A percentile compares a stretch with the other conserved stretches of the same genome.
Evolutionary conservation across 768 basidiomycete species (phyloP).

Genomic region (Lentinula guzmanii): DNA sequence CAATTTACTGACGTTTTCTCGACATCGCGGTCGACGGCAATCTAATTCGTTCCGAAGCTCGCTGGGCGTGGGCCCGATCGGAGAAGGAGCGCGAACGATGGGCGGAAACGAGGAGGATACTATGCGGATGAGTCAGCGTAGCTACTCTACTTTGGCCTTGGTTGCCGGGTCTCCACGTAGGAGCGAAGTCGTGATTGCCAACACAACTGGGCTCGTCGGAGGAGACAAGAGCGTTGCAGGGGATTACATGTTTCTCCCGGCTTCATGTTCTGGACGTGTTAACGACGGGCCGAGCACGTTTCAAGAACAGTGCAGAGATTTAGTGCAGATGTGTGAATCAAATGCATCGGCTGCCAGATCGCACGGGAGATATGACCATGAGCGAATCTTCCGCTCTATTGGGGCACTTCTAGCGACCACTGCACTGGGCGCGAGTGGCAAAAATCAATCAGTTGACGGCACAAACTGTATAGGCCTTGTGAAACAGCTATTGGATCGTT

Average conservation of each 20-base stretch:
- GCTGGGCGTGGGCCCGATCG: neutral
- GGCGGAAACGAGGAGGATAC: conserved; percentile 29
- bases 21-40: conserved; percentile 19
- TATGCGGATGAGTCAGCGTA: conserved; percentile 30
- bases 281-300: neutral
- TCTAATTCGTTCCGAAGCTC: neutral
- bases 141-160: conserved; percentile 27
- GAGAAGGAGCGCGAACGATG: conserved; percentile 26
- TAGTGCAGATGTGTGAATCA: conserved; percentile 44
- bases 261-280: neutral
- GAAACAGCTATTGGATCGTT: conserved; percentile 32
- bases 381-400: conserved; percentile 58
- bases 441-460: neutral
- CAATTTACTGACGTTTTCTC: conserved; percentile 60
- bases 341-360: conserved; percentile 58
- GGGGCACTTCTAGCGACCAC: conserved; percentile 26
- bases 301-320: neutral
- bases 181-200: conserved; percentile 56
- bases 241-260: conserved; percentile 49
- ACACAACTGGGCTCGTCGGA: conserved; percentile 43
- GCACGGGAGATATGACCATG: conserved; percentile 63
- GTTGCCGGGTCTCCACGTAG: conserved; percentile 29
- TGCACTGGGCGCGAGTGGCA: conserved; percentile 3
- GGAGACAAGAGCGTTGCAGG: conserved; percentile 52
- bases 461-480: conserved; percentile 18